Evolutionary conservation across 2,329 filamentous ascomycete genomes (phyloP).

Genomic region (Aspergillus fructus): DNA sequence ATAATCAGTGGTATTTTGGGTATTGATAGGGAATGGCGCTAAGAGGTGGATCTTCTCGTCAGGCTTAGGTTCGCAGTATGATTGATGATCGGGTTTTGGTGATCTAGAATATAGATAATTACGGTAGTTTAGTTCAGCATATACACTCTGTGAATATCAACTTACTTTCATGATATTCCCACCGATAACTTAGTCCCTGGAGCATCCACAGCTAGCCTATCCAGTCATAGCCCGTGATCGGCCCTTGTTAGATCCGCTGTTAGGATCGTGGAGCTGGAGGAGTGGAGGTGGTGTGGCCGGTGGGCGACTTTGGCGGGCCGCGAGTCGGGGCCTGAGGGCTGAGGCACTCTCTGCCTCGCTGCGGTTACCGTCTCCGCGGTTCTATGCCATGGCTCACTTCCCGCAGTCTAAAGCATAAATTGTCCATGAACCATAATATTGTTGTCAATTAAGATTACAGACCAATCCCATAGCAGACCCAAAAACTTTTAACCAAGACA

Average conservation of each 20-base stretch:
- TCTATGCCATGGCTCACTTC: too few relatives aligned
- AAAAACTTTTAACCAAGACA: not conserved
- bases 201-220: not conserved
- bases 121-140: not conserved
- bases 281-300: not conserved
- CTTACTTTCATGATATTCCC: not conserved
- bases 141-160: not conserved
- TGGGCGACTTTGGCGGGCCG: not conserved
- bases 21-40: not conserved
- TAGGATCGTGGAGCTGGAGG: not conserved
- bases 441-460: too few relatives aligned
- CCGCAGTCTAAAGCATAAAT: too few relatives aligned
- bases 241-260: not conserved
- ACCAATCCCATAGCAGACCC: too few relatives aligned
- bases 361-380: too few relatives aligned
- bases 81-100: not conserved
- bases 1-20: not conserved
- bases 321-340: not conserved
- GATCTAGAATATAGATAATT: conserved; percentile 1
- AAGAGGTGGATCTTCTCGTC: not conserved
- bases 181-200: too few relatives aligned
- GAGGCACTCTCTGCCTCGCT: not conserved
- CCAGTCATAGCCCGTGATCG: not conserved
- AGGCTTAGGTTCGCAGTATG: not conserved
- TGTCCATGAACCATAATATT: too few relatives aligned